Percentiles rank a stretch among this genome's conserved stretches.
Evolutionary conservation across 1,284 basidiomycete genomes (phyloP).

Genomic region (Ustilago cynodontis): DNA sequence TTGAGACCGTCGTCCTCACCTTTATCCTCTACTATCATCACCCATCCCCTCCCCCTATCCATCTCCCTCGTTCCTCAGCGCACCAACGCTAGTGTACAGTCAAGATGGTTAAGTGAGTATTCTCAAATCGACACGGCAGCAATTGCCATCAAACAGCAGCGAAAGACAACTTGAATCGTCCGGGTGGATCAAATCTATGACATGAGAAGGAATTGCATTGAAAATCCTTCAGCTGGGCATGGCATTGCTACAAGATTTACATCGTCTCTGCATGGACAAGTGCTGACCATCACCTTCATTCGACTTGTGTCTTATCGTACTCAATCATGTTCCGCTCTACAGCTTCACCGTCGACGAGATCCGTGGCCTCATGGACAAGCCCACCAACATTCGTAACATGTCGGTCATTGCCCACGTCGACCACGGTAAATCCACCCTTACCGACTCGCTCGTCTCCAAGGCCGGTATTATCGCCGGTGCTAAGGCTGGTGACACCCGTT

Average conservation of each 20-base stretch:
- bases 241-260: neutral
- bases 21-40: conserved; percentile 27
- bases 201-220: neutral
- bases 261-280: neutral
- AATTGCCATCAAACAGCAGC: conserved; percentile 10
- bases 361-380: conserved; percentile 86
- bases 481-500: conserved; percentile 95
- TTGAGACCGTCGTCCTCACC: conserved; percentile 16
- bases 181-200: neutral
- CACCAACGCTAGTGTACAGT: conserved; percentile 53
- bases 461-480: conserved; percentile 97
- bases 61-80: conserved; percentile 45
- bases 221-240: neutral
- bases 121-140: neutral
- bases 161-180: neutral
- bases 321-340: neutral
- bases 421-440: conserved; percentile 99
- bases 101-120: conserved; percentile 62
- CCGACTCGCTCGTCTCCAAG: conserved; percentile 98
- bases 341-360: conserved; percentile 78
- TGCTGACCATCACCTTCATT: conserved; percentile 20
- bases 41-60: conserved; percentile 33
- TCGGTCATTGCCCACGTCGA: conserved; percentile 81
- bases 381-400: conserved; percentile 94
- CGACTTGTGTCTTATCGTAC: neutral